phyloP scores from a whole-genome alignment of 75 land plant genomes.

The Pinus albicaulis region DNA sequence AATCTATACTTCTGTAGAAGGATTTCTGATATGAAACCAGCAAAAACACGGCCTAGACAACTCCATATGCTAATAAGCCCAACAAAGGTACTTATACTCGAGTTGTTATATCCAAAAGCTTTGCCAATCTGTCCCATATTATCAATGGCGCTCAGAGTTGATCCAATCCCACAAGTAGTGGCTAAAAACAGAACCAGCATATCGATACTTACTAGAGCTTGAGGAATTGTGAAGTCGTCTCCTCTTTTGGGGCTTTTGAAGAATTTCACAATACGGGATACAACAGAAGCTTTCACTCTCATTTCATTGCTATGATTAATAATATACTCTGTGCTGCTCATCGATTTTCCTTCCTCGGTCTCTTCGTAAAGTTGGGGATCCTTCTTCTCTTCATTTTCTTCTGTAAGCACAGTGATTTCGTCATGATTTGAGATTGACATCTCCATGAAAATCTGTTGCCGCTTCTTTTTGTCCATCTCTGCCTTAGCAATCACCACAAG shows the following conservation, averaged over 20 bases:
- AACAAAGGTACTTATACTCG: constrained; percentile 44
- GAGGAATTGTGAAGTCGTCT: constrained; percentile 9
- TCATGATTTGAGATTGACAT: background rate
- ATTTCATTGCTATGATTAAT: background rate
- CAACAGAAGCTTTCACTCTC: background rate
- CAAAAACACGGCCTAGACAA: constrained; percentile 41
- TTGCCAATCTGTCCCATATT: constrained; percentile 53
- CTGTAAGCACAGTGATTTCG: background rate
- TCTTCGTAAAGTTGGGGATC: background rate
- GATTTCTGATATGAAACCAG: constrained; percentile 57
- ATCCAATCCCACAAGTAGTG: too few relatives aligned
- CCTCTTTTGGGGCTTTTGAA: constrained; percentile 10
- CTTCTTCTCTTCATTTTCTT: too few relatives aligned
- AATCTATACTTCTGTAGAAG: constrained; percentile 26
- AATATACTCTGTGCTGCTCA: background rate
- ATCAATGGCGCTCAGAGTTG: constrained; percentile 40
- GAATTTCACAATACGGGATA: background rate
- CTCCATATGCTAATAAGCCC: constrained; percentile 18
- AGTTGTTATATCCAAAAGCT: constrained; percentile 42
- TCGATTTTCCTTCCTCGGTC: background rate
- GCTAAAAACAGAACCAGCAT: too few relatives aligned
- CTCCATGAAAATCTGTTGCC: too few relatives aligned
- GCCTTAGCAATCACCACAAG: too few relatives aligned
- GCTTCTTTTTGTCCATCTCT: too few relatives aligned
- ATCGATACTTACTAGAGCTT: too few relatives aligned